phyloP scores from a whole-genome alignment of 139 green algal species.

The Asterochloris sp. region DNA sequence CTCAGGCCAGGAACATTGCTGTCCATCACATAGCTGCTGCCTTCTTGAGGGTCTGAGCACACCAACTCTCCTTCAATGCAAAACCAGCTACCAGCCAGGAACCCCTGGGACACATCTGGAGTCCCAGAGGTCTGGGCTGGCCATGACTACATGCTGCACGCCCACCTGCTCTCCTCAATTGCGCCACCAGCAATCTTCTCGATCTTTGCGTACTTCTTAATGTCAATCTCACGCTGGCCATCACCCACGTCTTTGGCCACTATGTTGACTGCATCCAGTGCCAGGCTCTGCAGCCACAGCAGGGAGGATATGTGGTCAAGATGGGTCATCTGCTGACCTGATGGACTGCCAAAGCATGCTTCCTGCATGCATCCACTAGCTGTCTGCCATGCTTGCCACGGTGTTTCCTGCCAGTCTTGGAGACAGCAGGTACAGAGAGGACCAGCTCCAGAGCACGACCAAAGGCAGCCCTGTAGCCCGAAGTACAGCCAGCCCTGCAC shows the following conservation, averaged over 20 bases:
- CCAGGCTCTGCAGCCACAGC: constrained; percentile 70
- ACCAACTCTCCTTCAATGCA: too few species aligned
- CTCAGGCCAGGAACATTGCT: too few species aligned
- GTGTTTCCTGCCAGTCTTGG: not conserved
- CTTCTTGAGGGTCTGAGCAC: too few species aligned
- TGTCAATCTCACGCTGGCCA: constrained; percentile 87
- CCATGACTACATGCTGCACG: constrained; percentile 28
- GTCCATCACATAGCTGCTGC: too few species aligned
- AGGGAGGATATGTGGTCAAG: too few species aligned
- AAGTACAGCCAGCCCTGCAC: too few species aligned
- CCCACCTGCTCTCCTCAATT: constrained; percentile 61
- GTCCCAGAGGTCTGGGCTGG: too few species aligned
- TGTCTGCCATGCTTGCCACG: not conserved
- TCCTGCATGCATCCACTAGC: not conserved
- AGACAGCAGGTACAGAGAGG: not conserved
- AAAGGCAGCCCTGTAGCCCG: not conserved
- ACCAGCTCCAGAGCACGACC: not conserved
- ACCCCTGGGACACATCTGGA: too few species aligned
- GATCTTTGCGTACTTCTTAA: constrained; percentile 99
- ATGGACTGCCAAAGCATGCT: not conserved
- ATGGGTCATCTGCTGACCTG: too few species aligned
- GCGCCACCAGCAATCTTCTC: constrained; percentile 93
- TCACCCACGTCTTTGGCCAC: constrained; percentile 58
- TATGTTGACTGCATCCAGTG: constrained; percentile 87
- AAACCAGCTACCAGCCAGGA: too few species aligned